Base-by-base conservation (phyloP, 345 rosid species). In the Viola odorata region DNA sequence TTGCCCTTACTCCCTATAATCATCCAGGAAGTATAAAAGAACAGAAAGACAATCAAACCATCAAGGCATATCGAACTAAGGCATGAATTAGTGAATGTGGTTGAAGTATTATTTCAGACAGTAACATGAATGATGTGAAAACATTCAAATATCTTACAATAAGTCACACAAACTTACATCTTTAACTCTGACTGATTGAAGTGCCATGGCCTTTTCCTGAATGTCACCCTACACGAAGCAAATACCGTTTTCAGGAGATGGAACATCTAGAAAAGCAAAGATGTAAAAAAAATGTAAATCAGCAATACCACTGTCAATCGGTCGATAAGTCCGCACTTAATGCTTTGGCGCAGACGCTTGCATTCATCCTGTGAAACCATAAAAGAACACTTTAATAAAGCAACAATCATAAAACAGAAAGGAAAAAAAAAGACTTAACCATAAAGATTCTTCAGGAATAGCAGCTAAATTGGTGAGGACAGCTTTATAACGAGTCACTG, bases 271-370 rank as follows among this genome's bases (percentile, higher is more conserved):
- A 0, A 56, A 58, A 45, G 5, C 59, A 6, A 36, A 57, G 16
- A 58, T 23, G 15, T 48, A 16, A 57, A 41, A 14, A 42, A 12
- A 66, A 51, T 47, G 4, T 37, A 64, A 53, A 41, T 60, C n/a
- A 49, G 45, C 32, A 62, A 76, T 86, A 95, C 98, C 95, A 95
- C 96, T 47, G 89, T 86, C 72, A 95, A 69, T 62, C 94, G 85
- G 66, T 81, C 81, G 73, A 91, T 85, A 59, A 95, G 82, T 71
- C 96, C 96, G 74, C 96, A 91, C 69, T 88, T 95, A 64, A 95
- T 95, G 85, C 99, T 91, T 75, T 95, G 99, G 61, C 94, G 92
- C 45, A 95, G 78, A 11, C 99, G 96, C 72, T 88, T 91, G 78
- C 96, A 91, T 84, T 95, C 99, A 75, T 95, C 99, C 99, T 95